These are phyloP conservation scores for Phragmites australis DNA, from an alignment of 176 grass and related monocot species.

Conservation along the genomic window DNA sequence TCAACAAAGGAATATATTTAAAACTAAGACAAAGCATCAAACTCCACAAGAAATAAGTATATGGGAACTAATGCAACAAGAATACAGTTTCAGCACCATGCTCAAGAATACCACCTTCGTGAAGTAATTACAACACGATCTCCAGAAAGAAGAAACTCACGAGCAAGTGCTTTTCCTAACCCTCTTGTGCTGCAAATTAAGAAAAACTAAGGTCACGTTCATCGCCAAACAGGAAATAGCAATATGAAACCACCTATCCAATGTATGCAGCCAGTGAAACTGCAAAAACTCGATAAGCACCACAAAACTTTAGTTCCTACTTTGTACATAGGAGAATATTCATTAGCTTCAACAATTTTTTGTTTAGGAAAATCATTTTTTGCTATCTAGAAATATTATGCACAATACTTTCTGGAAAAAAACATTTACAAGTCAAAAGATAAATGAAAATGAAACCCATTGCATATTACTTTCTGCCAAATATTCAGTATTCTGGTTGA, in stretches of 20 bases:
- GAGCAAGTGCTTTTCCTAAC: conserved; percentile 95
- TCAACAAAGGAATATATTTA: conserved; percentile 46
- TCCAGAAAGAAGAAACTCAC: conserved; percentile 99
- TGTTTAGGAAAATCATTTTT: background rate
- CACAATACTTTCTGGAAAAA: background rate
- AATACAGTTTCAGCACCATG: conserved; percentile 17
- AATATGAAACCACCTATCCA: conserved; percentile 19
- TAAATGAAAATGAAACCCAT: background rate
- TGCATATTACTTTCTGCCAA: background rate
- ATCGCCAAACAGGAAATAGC: conserved; percentile 21
- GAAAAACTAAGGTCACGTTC: conserved; percentile 22
- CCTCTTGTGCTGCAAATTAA: conserved; percentile 80
- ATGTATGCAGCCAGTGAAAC: background rate
- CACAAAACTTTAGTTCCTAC: background rate
- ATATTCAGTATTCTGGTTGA: background rate
- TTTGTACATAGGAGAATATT: background rate
- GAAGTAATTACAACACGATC: conserved; percentile 91
- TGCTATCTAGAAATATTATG: background rate
- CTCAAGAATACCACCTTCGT: conserved; percentile 63
- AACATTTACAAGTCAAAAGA: background rate
- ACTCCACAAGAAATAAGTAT: background rate
- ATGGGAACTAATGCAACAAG: conserved; percentile 3
- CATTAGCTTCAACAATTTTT: background rate
- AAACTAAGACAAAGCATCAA: conserved; percentile 35
- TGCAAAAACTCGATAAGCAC: background rate